Conservation (phyloP, 768 basidiomycete genomes). For the Exidia glandulosa region DNA sequence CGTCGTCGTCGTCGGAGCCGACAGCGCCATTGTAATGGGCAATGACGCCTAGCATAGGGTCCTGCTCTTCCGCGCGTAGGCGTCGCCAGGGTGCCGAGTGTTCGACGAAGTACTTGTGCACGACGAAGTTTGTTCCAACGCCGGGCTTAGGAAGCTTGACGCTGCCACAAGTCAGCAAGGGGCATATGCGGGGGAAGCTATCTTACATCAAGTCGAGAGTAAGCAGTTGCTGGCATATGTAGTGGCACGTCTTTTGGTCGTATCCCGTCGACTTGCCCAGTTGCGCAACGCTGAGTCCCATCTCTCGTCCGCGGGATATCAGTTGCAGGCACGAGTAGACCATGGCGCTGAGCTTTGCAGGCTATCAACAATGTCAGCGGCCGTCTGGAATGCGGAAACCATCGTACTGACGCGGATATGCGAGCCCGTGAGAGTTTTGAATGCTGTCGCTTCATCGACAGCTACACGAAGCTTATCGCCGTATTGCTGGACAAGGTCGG, state of each 20-base stretch:
- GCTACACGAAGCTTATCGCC: constrained; percentile 62
- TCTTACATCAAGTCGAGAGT: constrained; percentile 65
- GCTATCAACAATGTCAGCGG: constrained; percentile 29
- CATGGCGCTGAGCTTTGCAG: constrained; percentile 70
- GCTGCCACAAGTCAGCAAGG: constrained; percentile 23
- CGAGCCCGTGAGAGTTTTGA: constrained; percentile 73
- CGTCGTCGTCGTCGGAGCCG: constrained; percentile 26
- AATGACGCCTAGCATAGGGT: constrained; percentile 25
- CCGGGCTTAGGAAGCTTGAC: constrained; percentile 71
- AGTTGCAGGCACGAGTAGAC: constrained; percentile 77
- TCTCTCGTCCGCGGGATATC: constrained; percentile 69
- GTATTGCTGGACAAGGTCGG: constrained; percentile 44
- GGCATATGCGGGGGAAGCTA: background rate
- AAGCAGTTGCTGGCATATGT: constrained; percentile 66
- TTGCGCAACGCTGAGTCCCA: constrained; percentile 67
- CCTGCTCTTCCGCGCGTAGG: constrained; percentile 54
- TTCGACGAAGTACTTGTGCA: constrained; percentile 80
- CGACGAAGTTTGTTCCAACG: constrained; percentile 62
- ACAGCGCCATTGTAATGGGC: constrained; percentile 16
- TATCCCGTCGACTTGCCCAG: constrained; percentile 70
- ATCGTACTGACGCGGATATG: constrained; percentile 57
- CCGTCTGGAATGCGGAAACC: background rate
- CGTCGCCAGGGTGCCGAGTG: constrained; percentile 64
- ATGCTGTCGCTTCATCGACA: constrained; percentile 61
- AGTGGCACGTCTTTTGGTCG: constrained; percentile 85